These are phyloP conservation scores for Alternaria metachromatica DNA, from an alignment of 2,329 filamentous ascomycete species.

Conservation along the genomic window DNA sequence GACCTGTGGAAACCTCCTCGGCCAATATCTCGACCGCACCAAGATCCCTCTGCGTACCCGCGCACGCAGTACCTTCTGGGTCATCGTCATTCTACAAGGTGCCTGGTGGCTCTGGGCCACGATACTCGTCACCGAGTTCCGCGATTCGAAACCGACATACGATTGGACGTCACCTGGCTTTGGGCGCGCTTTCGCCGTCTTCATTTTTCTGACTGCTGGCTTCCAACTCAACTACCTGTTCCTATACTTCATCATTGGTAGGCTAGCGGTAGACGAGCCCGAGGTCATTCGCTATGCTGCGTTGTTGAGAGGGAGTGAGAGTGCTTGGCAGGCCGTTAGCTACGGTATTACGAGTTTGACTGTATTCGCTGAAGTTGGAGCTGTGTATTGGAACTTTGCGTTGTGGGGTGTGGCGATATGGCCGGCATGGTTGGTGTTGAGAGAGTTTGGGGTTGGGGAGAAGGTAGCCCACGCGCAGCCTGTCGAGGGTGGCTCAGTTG, in stretches of 20 bases:
- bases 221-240: constrained; percentile 80
- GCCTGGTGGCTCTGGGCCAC: constrained; percentile 78
- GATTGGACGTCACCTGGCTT: constrained; percentile 72
- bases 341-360: constrained; percentile 70
- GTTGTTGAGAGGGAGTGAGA: constrained; percentile 72
- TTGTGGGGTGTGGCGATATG: constrained; percentile 69
- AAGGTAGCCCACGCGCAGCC: not conserved
- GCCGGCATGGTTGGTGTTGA: constrained; percentile 72
- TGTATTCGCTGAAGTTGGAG: constrained; percentile 69
- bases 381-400: constrained; percentile 73
- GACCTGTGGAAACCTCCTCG: constrained; percentile 69
- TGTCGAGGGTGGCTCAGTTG: not conserved
- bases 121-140: constrained; percentile 67
- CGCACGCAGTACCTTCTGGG: constrained; percentile 62
- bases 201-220: constrained; percentile 69
- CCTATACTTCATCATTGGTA: constrained; percentile 74
- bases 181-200: constrained; percentile 70
- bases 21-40: constrained; percentile 68
- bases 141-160: constrained; percentile 63
- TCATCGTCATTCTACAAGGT: constrained; percentile 65
- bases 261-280: constrained; percentile 66
- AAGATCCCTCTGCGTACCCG: constrained; percentile 61
- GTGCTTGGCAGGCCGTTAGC: constrained; percentile 74
- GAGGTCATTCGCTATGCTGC: constrained; percentile 74
- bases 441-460: constrained; percentile 56